phyloP scores from a whole-genome alignment of 179 eudicot genomes.

The Actinidia chinensis region DNA sequence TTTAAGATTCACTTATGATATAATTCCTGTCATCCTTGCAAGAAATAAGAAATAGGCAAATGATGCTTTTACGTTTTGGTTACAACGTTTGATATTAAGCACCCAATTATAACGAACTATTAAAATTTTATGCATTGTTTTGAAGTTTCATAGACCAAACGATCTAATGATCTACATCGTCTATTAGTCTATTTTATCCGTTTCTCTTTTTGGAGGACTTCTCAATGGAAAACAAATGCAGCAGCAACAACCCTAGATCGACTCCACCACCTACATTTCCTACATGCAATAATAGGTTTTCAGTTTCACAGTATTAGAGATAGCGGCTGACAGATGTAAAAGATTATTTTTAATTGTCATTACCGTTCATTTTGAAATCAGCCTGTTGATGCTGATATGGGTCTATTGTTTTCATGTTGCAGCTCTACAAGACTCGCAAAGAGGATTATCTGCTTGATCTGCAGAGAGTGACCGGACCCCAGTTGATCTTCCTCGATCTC shows the following conservation, averaged over 20 bases:
- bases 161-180: background rate
- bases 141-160: background rate
- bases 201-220: background rate
- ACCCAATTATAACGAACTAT: background rate
- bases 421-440: slow-evolving; percentile 53
- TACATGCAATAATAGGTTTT: background rate
- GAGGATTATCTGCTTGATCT: slow-evolving; percentile 53
- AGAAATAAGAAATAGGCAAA: background rate
- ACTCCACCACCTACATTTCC: background rate
- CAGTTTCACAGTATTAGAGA: background rate
- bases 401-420: slow-evolving; percentile 15
- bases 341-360: background rate
- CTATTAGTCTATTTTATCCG: background rate
- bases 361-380: background rate
- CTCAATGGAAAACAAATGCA: background rate
- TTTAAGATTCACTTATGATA: background rate
- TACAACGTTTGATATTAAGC: background rate
- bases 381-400: slow-evolving; percentile 12
- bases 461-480: slow-evolving; percentile 51
- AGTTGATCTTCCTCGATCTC: slow-evolving; percentile 49
- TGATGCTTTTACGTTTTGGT: background rate
- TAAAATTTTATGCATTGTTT: background rate
- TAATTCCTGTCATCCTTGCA: background rate
- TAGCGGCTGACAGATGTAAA: background rate
- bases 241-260: background rate